phyloP scores from a whole-genome alignment of 345 rosid species.

The Gossypium rotundifolium region DNA sequence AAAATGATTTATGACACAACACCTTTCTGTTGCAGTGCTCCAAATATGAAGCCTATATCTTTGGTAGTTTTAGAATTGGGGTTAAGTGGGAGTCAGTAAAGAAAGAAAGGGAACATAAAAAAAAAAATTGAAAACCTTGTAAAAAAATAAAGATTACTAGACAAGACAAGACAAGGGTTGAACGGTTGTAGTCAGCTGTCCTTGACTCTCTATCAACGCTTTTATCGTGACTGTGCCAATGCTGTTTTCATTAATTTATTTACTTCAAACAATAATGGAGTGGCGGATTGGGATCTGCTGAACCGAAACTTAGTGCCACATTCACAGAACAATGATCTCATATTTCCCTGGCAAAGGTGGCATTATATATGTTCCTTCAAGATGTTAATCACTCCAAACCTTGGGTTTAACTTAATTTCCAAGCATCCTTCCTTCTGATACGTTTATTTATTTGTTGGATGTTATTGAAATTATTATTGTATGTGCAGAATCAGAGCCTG shows the following conservation, averaged over 20 bases:
- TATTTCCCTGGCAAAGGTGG: constrained; percentile 8
- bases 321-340: constrained; percentile 1
- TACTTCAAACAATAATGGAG: not conserved
- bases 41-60: not conserved
- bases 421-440: not conserved
- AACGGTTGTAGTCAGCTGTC: constrained; percentile 1
- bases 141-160: not conserved
- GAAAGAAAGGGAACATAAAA: not conserved
- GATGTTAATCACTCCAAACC: not conserved
- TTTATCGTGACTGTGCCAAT: not conserved
- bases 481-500: not conserved
- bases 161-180: constrained; percentile 6
- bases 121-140: not conserved
- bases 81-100: constrained; percentile 6
- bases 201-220: constrained; percentile 9
- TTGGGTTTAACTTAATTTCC: not conserved
- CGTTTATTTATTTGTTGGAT: not conserved
- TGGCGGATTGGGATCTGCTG: too few species aligned
- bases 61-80: not conserved
- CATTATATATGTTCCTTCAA: not conserved
- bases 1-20: not conserved
- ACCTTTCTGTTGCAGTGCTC: not conserved
- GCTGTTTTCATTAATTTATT: not conserved
- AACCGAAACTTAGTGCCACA: not conserved
- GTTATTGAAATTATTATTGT: not conserved